Evolutionary conservation across 2,329 filamentous ascomycete genomes (phyloP), one percentile per base, ranked within the genome.

Genomic region (Dendryphion nanum): DNA sequence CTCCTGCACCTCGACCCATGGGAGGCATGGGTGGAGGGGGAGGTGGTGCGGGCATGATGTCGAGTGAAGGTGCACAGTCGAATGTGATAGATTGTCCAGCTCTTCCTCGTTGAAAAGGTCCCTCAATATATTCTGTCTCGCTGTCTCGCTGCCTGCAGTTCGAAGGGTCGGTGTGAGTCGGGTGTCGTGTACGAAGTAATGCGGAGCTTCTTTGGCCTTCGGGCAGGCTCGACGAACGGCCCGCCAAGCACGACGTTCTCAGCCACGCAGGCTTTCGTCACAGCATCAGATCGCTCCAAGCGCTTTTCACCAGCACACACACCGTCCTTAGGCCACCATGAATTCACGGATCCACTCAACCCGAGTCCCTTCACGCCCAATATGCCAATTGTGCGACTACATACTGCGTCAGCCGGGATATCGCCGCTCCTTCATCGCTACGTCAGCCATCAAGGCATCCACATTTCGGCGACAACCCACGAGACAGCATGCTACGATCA

Each of bases 11-110:
- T 47, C 61, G 48, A 30, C 62, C 62, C 57, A 63, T 63, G 41
- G 60, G 59, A 37, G 60, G 59, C 61, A 63, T 63, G 45, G 61
- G 61, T 37, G 58, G 59, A 49, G 61, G 61, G 40, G 61, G 62
- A 41, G 61, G 62, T 40, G 61, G 61, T 37, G 45, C 50, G 30
- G 59, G 53, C 59, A 64, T 63, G 36, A 37, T 59, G 55, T 42
- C 32, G 37, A 24, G 37, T 40, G 34, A 32, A 32, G 26, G 16
- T 15, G 19, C n/a, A n/a, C 10, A 21, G 18, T 29, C 14, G 4
- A 19, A 29, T 18, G 13, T n/a, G 21, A 6, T 19, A 29, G 5
- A 13, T 33, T 20, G 20, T 28, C 34, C 29, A 35, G 16, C 30
- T 38, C 28, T 38, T 41, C 20, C 18, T 21, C 12, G 5, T 10